A percentile compares a stretch with the other conserved stretches of the same genome.
These are phyloP conservation scores for Penicillium sp. DNA, from an alignment of 2,329 filamentous ascomycete genomes.

Conservation along the genomic window DNA sequence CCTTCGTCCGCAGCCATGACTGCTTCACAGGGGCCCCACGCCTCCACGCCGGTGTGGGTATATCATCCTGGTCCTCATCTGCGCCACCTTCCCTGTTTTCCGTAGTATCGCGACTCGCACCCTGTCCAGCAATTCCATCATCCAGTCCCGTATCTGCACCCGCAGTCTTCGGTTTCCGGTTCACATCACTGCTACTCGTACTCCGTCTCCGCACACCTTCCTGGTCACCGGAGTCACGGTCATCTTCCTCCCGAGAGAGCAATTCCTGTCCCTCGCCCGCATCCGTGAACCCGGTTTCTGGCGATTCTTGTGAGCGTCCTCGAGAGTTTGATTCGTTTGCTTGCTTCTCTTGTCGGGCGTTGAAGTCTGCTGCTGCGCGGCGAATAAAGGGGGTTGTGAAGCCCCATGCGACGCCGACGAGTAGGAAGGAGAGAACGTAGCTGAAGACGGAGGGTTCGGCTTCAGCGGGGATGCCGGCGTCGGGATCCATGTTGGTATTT, in stretches of 20 bases:
- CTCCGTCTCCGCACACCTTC: constrained; percentile 16
- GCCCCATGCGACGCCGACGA: constrained; percentile 91
- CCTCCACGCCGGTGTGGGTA: constrained; percentile 35
- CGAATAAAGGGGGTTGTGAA: constrained; percentile 92
- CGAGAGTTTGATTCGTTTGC: background rate
- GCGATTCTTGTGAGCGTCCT: constrained; percentile 5
- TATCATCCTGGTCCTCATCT: constrained; percentile 18
- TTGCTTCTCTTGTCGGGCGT: constrained; percentile 51
- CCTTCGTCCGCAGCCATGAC: constrained; percentile 62
- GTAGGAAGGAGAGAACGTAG: constrained; percentile 83
- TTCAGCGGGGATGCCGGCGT: constrained; percentile 25
- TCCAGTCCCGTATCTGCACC: constrained; percentile 47
- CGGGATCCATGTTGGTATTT: constrained; percentile 33
- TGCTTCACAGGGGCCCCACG: background rate
- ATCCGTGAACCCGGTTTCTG: background rate
- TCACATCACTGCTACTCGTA: constrained; percentile 12
- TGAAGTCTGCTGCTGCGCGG: constrained; percentile 74
- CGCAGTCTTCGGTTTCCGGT: constrained; percentile 20
- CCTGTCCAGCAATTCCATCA: constrained; percentile 42
- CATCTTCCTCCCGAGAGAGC: constrained; percentile 10
- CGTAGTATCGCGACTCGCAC: background rate
- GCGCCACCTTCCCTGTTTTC: constrained; percentile 13
- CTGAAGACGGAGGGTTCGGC: constrained; percentile 58
- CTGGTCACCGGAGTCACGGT: background rate
- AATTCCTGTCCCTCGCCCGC: constrained; percentile 18